phyloP scores from a whole-genome alignment of 2,329 filamentous ascomycete species.

The Apiospora hydei region DNA sequence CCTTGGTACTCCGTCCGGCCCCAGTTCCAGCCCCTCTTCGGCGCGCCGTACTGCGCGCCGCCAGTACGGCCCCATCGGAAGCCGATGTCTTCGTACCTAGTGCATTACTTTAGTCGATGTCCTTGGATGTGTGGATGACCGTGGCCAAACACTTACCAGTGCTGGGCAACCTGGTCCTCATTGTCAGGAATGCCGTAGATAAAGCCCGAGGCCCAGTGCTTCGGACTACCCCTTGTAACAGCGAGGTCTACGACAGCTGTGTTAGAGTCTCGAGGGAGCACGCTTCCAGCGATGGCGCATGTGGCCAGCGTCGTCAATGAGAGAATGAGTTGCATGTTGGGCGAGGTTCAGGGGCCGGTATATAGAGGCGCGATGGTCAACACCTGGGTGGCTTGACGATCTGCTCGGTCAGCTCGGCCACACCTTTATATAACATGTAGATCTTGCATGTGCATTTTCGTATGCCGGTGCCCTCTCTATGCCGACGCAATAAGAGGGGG shows the following conservation, averaged over 20 bases:
- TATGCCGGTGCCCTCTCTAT: background rate
- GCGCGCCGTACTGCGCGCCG: slow-evolving; percentile 31
- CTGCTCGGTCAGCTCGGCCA: background rate
- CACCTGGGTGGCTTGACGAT: background rate
- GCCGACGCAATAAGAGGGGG: slow-evolving; percentile 12
- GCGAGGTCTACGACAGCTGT: slow-evolving; percentile 34
- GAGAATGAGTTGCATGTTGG: background rate
- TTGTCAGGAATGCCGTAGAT: slow-evolving; percentile 36
- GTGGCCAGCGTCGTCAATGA: background rate
- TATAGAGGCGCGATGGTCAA: background rate
- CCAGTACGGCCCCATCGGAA: slow-evolving; percentile 35
- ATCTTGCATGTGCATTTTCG: background rate
- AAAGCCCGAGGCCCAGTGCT: slow-evolving; percentile 35
- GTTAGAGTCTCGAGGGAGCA: slow-evolving; percentile 20
- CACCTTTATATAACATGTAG: background rate
- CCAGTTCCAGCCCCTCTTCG: slow-evolving; percentile 33
- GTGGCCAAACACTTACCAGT: slow-evolving; percentile 26
- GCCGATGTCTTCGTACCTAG: slow-evolving; percentile 32
- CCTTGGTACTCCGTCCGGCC: slow-evolving; percentile 30
- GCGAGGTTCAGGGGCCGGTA: background rate
- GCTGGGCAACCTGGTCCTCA: slow-evolving; percentile 32
- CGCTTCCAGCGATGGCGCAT: slow-evolving; percentile 5
- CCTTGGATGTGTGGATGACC: too few species aligned
- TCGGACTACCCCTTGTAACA: slow-evolving; percentile 29
- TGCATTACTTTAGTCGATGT: background rate